These are phyloP conservation scores for Camellia japonica DNA, from an alignment of 148 eudicot genomes.

Conservation along the genomic window DNA sequence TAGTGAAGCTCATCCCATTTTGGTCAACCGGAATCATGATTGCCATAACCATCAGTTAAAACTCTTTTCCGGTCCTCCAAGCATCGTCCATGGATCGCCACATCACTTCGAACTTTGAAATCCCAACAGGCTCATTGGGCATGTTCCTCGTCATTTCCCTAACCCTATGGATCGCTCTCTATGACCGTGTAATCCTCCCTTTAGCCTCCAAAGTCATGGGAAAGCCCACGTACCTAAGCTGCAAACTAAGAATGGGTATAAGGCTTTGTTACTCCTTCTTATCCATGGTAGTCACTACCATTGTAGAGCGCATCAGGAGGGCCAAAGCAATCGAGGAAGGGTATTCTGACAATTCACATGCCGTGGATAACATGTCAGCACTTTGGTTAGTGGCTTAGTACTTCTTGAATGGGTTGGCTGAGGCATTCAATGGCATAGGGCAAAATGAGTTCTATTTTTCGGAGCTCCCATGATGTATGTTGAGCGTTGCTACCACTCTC, in stretches of 20 bases:
- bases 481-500: slow-evolving; percentile 50
- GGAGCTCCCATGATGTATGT: slow-evolving; percentile 60
- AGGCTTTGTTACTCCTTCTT: slow-evolving; percentile 42
- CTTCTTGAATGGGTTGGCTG: slow-evolving; percentile 45
- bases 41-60: slow-evolving; percentile 28
- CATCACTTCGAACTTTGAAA: slow-evolving; percentile 42
- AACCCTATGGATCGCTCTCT: slow-evolving; percentile 49
- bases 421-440: slow-evolving; percentile 45
- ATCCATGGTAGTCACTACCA: slow-evolving; percentile 32
- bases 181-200: slow-evolving; percentile 50
- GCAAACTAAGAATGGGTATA: slow-evolving; percentile 56
- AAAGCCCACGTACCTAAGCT: slow-evolving; percentile 29
- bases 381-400: slow-evolving; percentile 55
- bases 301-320: slow-evolving; percentile 43
- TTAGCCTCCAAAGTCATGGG: slow-evolving; percentile 35
- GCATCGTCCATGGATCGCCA: slow-evolving; percentile 61
- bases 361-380: slow-evolving; percentile 46
- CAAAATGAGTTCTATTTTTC: slow-evolving; percentile 57
- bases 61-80: slow-evolving; percentile 51
- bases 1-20: slow-evolving; percentile 52
- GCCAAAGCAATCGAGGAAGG: slow-evolving; percentile 33
- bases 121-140: slow-evolving; percentile 61
- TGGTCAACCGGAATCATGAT: slow-evolving; percentile 60
- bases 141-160: slow-evolving; percentile 32
- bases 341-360: slow-evolving; percentile 17